These are phyloP conservation scores for Orbilia javanica DNA, from an alignment of 2,329 filamentous ascomycete species.

Conservation along the genomic window DNA sequence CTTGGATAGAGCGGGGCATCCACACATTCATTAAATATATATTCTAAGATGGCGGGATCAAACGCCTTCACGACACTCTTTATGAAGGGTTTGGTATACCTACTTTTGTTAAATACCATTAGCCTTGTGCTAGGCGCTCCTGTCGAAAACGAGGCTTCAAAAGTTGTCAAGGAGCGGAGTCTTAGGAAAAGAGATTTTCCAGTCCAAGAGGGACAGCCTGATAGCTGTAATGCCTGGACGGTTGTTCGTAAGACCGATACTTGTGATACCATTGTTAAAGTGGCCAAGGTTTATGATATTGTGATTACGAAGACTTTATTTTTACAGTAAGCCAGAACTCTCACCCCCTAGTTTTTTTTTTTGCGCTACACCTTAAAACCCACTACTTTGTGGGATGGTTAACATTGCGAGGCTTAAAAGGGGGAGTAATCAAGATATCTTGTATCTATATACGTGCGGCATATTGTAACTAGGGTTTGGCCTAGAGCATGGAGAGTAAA, in stretches of 20 bases:
- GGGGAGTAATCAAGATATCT: too few relatives aligned
- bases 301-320: constrained; percentile 7
- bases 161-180: neutral
- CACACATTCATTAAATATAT: constrained; percentile 20
- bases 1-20: neutral
- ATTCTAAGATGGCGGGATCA: constrained; percentile 29
- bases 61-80: constrained; percentile 28
- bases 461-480: too few relatives aligned
- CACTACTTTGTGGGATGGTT: too few relatives aligned
- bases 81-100: constrained; percentile 29
- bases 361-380: too few relatives aligned
- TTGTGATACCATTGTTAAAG: constrained; percentile 19
- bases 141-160: constrained; percentile 8
- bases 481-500: too few relatives aligned
- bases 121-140: constrained; percentile 22
- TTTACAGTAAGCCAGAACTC: constrained; percentile 11
- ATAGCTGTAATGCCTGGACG: constrained; percentile 28
- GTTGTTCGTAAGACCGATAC: constrained; percentile 39
- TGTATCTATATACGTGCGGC: too few relatives aligned
- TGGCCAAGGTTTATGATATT: constrained; percentile 15
- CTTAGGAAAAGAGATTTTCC: constrained; percentile 21
- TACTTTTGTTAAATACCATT: constrained; percentile 23
- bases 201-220: constrained; percentile 3
- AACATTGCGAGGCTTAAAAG: too few relatives aligned
- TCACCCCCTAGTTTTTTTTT: too few relatives aligned